These are phyloP conservation scores for Annulohypoxylon stygium DNA, from an alignment of 495 filamentous ascomycete genomes.

Conservation along the genomic window DNA sequence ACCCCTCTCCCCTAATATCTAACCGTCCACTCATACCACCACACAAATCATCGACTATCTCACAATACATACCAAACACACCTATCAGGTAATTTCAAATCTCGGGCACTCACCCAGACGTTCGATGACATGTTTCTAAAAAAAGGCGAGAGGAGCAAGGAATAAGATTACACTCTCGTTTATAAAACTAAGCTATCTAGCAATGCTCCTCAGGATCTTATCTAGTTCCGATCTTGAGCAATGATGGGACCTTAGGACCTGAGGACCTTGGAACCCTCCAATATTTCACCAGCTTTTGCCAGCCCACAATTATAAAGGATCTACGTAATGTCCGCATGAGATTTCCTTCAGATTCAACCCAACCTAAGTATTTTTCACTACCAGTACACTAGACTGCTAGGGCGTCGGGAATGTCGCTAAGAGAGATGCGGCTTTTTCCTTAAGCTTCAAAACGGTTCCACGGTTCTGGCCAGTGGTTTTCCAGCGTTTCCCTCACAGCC, in stretches of 20 bases:
- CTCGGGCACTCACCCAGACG: slow-evolving; percentile 10
- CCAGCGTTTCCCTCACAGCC: slow-evolving; percentile 29
- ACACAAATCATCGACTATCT: slow-evolving; percentile 29
- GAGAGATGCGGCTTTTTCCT: slow-evolving; percentile 40
- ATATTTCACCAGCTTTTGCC: slow-evolving; percentile 20
- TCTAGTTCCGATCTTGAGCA: slow-evolving; percentile 44
- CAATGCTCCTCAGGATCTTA: slow-evolving; percentile 42
- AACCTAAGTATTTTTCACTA: slow-evolving; percentile 20
- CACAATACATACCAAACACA: background rate
- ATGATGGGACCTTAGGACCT: slow-evolving; percentile 31
- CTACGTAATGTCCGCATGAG: slow-evolving; percentile 42
- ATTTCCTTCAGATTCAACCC: slow-evolving; percentile 34
- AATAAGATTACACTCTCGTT: slow-evolving; percentile 18
- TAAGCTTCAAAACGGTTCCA: slow-evolving; percentile 19
- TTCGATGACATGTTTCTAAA: slow-evolving; percentile 21
- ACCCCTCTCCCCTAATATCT: slow-evolving; percentile 17
- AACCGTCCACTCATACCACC: slow-evolving; percentile 35
- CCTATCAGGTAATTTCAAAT: slow-evolving; percentile 31
- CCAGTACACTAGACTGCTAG: background rate
- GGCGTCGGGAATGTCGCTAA: slow-evolving; percentile 1
- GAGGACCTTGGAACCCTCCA: slow-evolving; percentile 7
- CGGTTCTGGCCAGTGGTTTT: slow-evolving; percentile 30
- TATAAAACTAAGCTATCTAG: slow-evolving; percentile 17
- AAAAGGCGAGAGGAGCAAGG: background rate
- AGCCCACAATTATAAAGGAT: slow-evolving; percentile 42